These are phyloP conservation scores for Salvia rosmarinus DNA, from an alignment of 257 asterid genomes.

Conservation along the genomic window DNA sequence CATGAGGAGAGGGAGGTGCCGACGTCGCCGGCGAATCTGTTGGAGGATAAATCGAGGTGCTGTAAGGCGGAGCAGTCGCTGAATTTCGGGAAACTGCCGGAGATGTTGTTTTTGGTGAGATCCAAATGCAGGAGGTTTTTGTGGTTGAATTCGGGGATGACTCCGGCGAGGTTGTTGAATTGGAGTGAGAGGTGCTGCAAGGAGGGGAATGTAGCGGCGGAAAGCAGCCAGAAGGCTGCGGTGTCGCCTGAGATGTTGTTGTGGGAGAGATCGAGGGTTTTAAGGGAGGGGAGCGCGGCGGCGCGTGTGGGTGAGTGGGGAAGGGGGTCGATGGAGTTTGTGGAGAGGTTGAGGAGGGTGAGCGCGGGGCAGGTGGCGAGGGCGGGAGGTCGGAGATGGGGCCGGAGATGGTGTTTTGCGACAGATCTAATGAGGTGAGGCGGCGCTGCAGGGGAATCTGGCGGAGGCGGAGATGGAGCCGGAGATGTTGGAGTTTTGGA, in stretches of 20 bases:
- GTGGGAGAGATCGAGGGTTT: constrained; percentile 77
- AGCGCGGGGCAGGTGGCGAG: constrained; percentile 65
- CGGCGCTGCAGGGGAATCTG: constrained; percentile 47
- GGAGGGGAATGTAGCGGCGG: constrained; percentile 49
- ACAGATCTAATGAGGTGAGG: constrained; percentile 67
- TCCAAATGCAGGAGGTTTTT: constrained; percentile 63
- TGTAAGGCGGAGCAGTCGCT: constrained; percentile 58
- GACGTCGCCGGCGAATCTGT: constrained; percentile 63
- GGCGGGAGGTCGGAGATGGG: constrained; percentile 55
- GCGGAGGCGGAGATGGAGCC: constrained; percentile 57
- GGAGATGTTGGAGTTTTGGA: constrained; percentile 57
- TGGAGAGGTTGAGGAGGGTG: constrained; percentile 63
- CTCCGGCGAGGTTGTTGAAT: constrained; percentile 63
- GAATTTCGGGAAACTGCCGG: constrained; percentile 56
- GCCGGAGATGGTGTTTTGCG: constrained; percentile 75
- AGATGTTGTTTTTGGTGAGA: constrained; percentile 74
- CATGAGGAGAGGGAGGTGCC: constrained; percentile 60
- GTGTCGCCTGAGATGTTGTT: constrained; percentile 66
- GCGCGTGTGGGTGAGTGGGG: not conserved
- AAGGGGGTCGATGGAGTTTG: constrained; percentile 56
- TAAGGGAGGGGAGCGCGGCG: constrained; percentile 37
- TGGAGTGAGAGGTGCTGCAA: constrained; percentile 61
- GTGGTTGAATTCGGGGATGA: constrained; percentile 46
- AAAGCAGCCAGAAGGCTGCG: constrained; percentile 59
- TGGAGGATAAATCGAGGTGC: constrained; percentile 80